Evolutionary conservation across 495 filamentous ascomycete species (phyloP), one percentile per base, ranked within the genome.

Genomic region (Talaromyces thailandensis): DNA sequence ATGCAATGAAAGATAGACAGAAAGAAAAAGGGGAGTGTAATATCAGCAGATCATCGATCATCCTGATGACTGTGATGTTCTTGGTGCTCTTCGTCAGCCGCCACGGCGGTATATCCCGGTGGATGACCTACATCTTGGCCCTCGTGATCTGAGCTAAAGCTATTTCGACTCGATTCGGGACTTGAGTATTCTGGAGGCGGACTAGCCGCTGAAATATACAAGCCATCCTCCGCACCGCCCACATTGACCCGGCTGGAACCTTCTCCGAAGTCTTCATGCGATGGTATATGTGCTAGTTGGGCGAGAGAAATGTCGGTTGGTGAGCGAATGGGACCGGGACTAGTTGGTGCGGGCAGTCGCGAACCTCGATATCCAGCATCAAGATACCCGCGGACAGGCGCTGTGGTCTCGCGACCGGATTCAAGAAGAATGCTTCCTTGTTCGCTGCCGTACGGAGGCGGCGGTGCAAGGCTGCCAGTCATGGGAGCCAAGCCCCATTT

Each of bases 401-500:
- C 75, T 64, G 80, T 64, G 73, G 83, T 79, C 73, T 92, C 81
- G 67, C 90, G 74, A 18, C 93, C 93, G 0, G 91, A 86, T 70
- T 97, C 95, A 6, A 98, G 86, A 7, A 98, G 76, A 60, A 98
- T 96, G 68, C 91, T 96, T 60, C 94, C 94, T 71, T 96, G 91
- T 73, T 97, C 94, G 62, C 89, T 94, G 23, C 94, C 94, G 68
- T 98, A 98, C 4, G 94, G 95, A 50, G 94, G 94, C 31, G 94
- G 94, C 14, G 94, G 95, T 45, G 93, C 95, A 43, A 98, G 81
- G 69, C 90, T 95, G 45, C 94, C 94, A 1, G 93, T 96, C 84
- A 95, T 95, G 12, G 94, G 94, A 53, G 94, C 94, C 58, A 98
- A 76, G 6, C 94, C 94, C 94, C 94, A 98, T 81, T 97, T 98